Evolutionary conservation across 371 early-diverging fungal genomes (phyloP).

Genomic region (Actinomortierella wolfii): DNA sequence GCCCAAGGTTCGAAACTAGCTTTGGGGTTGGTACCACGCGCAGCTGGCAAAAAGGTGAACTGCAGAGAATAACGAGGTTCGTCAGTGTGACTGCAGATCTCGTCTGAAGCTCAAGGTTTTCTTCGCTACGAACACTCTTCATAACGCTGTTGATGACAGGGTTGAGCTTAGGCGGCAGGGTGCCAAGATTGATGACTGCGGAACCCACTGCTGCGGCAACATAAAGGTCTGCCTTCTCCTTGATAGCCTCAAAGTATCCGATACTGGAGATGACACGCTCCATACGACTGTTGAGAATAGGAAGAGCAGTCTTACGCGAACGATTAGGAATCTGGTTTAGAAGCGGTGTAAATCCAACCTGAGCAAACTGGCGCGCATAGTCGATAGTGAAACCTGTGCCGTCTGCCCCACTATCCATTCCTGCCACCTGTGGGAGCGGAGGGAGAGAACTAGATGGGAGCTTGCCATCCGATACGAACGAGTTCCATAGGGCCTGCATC

Average conservation of each 20-base stretch:
- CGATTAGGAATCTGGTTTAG: constrained; percentile 49
- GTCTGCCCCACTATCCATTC: constrained; percentile 54
- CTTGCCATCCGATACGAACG: constrained; percentile 61
- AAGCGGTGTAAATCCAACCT: constrained; percentile 55
- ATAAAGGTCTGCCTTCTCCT: constrained; percentile 71
- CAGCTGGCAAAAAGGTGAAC: constrained; percentile 41
- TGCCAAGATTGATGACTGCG: constrained; percentile 81
- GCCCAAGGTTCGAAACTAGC: constrained; percentile 84
- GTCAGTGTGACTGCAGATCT: constrained; percentile 64
- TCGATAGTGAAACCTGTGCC: constrained; percentile 68
- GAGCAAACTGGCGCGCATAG: constrained; percentile 58
- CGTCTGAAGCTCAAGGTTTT: constrained; percentile 70
- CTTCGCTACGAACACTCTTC: constrained; percentile 85
- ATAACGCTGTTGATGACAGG: constrained; percentile 88
- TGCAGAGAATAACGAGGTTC: constrained; percentile 59
- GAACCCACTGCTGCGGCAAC: constrained; percentile 81
- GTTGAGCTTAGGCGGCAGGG: constrained; percentile 82
- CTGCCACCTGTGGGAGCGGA: constrained; percentile 61
- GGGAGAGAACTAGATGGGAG: constrained; percentile 56
- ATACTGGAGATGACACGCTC: constrained; percentile 68
- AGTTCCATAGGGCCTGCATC: constrained; percentile 70
- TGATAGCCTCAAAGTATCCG: constrained; percentile 66
- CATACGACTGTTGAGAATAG: constrained; percentile 61
- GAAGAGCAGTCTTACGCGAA: constrained; percentile 48
- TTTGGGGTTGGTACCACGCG: constrained; percentile 78